Conservation (phyloP, 1,139 yeast genomes). For the Yamadazyma sp. region DNA sequence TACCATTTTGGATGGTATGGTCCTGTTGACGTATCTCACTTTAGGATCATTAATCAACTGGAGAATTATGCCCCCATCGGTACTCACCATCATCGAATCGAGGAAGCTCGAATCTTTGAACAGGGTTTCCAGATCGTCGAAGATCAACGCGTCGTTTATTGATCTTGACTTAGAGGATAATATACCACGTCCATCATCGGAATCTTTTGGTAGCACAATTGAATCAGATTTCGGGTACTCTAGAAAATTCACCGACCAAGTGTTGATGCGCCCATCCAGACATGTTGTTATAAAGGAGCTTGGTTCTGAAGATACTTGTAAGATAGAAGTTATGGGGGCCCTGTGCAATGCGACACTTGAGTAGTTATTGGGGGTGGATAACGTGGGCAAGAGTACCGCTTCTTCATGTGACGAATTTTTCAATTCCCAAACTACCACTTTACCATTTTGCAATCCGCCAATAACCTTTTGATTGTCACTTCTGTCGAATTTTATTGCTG, state of each 20-base stretch:
- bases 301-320: constrained; percentile 10
- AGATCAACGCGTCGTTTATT: constrained; percentile 9
- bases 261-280: constrained; percentile 34
- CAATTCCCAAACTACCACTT: constrained; percentile 42
- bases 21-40: constrained; percentile 29
- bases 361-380: constrained; percentile 23
- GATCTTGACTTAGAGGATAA: constrained; percentile 5
- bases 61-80: constrained; percentile 49
- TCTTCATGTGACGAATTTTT: constrained; percentile 8
- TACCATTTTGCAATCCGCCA: constrained; percentile 41
- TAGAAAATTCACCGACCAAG: constrained; percentile 39
- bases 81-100: constrained; percentile 33
- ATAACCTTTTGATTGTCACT: constrained; percentile 30
- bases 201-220: constrained; percentile 5
- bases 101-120: constrained; percentile 7
- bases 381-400: constrained; percentile 25
- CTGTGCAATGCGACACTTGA: constrained; percentile 14
- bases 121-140: constrained; percentile 6
- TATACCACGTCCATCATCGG: constrained; percentile 8
- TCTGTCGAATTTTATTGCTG: constrained; percentile 29
- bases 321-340: constrained; percentile 13
- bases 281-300: constrained; percentile 33
- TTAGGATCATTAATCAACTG: constrained; percentile 28
- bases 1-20: constrained; percentile 7
- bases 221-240: constrained; percentile 14